A percentile compares a stretch with the other conserved stretches of the same genome.
Evolutionary conservation across 1,139 yeast species (phyloP).

Genomic region (Pichia sp.): DNA sequence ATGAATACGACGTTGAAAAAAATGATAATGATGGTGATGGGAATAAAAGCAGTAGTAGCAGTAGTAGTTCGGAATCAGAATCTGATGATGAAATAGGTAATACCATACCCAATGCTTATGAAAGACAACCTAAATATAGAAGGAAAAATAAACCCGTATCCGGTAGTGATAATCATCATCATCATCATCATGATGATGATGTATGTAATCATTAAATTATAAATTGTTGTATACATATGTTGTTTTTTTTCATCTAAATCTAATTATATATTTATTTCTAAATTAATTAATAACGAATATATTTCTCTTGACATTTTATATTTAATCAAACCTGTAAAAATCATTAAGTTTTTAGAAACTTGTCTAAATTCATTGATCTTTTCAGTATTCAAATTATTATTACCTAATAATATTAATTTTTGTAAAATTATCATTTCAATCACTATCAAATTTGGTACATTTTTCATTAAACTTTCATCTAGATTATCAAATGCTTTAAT

Average conservation of each 20-base stretch:
- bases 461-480: conserved; percentile 69
- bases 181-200: conserved; percentile 13
- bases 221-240: neutral
- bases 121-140: conserved; percentile 59
- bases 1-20: conserved; percentile 41
- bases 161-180: neutral
- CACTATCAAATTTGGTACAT: conserved; percentile 71
- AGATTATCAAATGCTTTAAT: conserved; percentile 49
- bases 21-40: conserved; percentile 13
- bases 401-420: conserved; percentile 29
- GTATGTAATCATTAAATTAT: neutral
- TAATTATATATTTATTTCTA: conserved; percentile 48
- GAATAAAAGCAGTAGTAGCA: neutral
- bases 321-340: conserved; percentile 93
- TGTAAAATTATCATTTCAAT: conserved; percentile 78
- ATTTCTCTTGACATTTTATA: conserved; percentile 93
- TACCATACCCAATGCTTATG: conserved; percentile 62
- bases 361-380: conserved; percentile 51
- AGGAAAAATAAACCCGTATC: conserved; percentile 23
- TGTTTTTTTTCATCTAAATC: no score
- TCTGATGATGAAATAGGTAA: neutral
- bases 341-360: conserved; percentile 82
- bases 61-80: neutral
- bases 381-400: conserved; percentile 12
- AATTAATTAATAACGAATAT: conserved; percentile 63